Percentiles rank a stretch among this genome's conserved stretches.
phyloP scores from a whole-genome alignment of 73 alveolate species.

The Paramecium biaurelia region DNA sequence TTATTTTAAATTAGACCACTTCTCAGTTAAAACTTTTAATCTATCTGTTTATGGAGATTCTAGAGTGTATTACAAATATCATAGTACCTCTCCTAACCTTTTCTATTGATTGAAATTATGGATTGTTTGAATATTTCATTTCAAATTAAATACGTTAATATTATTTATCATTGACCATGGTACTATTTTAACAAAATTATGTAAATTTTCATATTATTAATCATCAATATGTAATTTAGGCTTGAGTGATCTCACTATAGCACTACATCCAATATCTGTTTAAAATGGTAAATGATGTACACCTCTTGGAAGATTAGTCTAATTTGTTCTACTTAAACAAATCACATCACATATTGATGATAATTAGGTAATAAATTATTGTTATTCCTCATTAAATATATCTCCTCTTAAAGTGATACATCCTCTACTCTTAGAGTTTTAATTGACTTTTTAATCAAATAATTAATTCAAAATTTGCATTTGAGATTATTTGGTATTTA shows the following conservation, averaged over 20 bases:
- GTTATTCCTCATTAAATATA: neutral
- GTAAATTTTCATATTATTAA: constrained; percentile 13
- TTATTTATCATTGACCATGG: constrained; percentile 10
- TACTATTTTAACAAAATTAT: constrained; percentile 9
- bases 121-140: constrained; percentile 31
- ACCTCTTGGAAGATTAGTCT: neutral
- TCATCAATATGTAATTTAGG: neutral
- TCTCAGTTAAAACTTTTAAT: neutral
- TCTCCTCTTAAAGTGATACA: neutral
- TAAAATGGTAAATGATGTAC: neutral
- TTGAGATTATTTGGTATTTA: neutral
- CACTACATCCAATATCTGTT: neutral
- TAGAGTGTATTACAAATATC: neutral
- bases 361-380: neutral
- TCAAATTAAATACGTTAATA: constrained; percentile 36
- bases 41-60: constrained; percentile 31
- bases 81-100: constrained; percentile 21
- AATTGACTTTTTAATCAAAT: neutral
- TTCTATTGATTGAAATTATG: constrained; percentile 22
- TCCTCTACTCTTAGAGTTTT: neutral
- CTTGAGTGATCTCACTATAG: constrained; percentile 7
- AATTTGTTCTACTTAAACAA: neutral
- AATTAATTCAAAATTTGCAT: neutral
- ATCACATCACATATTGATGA: neutral
- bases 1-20: constrained; percentile 8